Conservation (phyloP, 305 asterid genomes). For the Fraxinus greggii region DNA sequence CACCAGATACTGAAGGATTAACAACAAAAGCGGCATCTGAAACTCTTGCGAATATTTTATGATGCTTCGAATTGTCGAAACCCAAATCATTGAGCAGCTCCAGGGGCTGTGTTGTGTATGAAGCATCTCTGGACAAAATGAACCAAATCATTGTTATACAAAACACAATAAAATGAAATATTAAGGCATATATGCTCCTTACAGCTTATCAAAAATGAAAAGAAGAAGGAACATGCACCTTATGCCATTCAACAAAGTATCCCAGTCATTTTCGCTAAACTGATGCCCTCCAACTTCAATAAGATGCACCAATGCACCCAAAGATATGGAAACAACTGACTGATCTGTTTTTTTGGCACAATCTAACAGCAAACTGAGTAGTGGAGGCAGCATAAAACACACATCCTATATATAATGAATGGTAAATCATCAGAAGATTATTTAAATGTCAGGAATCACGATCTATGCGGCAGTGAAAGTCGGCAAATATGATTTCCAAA, state of each 20-base stretch:
- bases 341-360: slow-evolving; percentile 98
- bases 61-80: slow-evolving; percentile 63
- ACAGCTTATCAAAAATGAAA: slow-evolving; percentile 12
- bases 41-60: slow-evolving; percentile 41
- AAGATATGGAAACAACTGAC: slow-evolving; percentile 86
- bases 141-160: slow-evolving; percentile 25
- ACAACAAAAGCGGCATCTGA: slow-evolving; percentile 47
- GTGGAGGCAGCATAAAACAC: slow-evolving; percentile 94
- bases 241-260: slow-evolving; percentile 88
- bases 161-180: slow-evolving; percentile 3
- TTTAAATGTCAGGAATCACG: slow-evolving; percentile 12
- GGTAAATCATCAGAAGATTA: slow-evolving; percentile 28
- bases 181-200: neutral
- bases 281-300: slow-evolving; percentile 99
- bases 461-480: slow-evolving; percentile 4
- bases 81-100: slow-evolving; percentile 95
- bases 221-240: slow-evolving; percentile 44
- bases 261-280: slow-evolving; percentile 90
- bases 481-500: slow-evolving; percentile 12
- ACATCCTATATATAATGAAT: slow-evolving; percentile 68
- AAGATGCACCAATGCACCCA: slow-evolving; percentile 97
- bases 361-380: slow-evolving; percentile 87
- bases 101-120: slow-evolving; percentile 94
- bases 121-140: slow-evolving; percentile 77
- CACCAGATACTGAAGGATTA: slow-evolving; percentile 31